Evolutionary conservation across 345 rosid genomes (phyloP).

Genomic region (Eutrema heterophyllum): DNA sequence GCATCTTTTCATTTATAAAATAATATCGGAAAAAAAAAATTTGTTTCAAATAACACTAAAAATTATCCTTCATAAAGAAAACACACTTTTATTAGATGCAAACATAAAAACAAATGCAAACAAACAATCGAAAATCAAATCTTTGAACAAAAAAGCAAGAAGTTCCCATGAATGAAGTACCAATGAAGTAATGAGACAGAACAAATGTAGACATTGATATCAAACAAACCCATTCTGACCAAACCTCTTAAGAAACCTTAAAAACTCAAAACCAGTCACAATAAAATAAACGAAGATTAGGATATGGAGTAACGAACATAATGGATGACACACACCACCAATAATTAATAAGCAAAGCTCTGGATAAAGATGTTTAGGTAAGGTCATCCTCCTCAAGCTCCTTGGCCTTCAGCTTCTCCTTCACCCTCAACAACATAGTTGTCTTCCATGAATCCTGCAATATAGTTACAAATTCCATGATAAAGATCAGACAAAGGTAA

Average conservation of each 20-base stretch:
- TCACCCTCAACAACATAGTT: conserved; percentile 85
- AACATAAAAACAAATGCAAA: background rate
- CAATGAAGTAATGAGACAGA: conserved; percentile 1
- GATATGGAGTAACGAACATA: conserved; percentile 16
- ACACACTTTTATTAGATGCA: background rate
- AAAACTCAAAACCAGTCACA: conserved; percentile 21
- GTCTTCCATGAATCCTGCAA: conserved; percentile 95
- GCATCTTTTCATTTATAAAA: too few species aligned
- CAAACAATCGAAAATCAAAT: background rate
- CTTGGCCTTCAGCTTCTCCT: conserved; percentile 93
- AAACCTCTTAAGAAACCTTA: conserved; percentile 18
- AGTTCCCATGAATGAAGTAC: conserved; percentile 8
- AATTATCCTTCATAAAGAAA: background rate
- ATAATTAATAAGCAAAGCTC: background rate
- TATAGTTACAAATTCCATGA: background rate
- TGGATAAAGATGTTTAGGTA: conserved; percentile 43
- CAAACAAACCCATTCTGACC: conserved; percentile 19
- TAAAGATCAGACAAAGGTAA: background rate
- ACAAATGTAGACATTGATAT: conserved; percentile 11
- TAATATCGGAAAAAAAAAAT: background rate
- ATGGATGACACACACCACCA: conserved; percentile 5
- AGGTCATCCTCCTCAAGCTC: conserved; percentile 98
- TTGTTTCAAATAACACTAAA: background rate
- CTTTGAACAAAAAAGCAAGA: background rate
- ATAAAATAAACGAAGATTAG: conserved; percentile 19